Conservation (phyloP, 257 asterid species). For the Cordia subcordata region DNA sequence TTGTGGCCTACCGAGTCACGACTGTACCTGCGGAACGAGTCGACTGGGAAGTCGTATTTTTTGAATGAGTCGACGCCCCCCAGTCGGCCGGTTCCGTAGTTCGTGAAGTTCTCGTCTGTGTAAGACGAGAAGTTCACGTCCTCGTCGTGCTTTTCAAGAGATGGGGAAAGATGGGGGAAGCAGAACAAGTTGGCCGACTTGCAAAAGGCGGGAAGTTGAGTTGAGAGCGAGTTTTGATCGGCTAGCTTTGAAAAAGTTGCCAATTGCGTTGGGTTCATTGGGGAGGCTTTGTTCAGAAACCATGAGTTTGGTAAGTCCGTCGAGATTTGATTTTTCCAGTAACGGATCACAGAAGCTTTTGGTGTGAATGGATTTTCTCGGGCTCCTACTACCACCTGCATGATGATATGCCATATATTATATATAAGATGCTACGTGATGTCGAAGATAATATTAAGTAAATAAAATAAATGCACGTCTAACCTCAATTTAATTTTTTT, state of each 20-base stretch:
- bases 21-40: conserved; percentile 74
- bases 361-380: conserved; percentile 57
- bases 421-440: no score
- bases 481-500: no score
- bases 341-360: conserved; percentile 42
- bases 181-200: conserved; percentile 25
- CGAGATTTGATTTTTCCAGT: conserved; percentile 61
- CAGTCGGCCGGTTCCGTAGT: conserved; percentile 48
- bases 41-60: conserved; percentile 36
- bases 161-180: conserved; percentile 19
- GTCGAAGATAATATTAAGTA: background rate
- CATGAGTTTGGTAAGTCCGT: conserved; percentile 49
- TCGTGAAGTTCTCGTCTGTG: conserved; percentile 48
- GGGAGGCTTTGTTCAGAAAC: conserved; percentile 58
- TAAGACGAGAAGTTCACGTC: conserved; percentile 46
- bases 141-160: conserved; percentile 37
- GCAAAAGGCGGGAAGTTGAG: conserved; percentile 19
- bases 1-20: conserved; percentile 53
- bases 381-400: conserved; percentile 41
- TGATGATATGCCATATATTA: conserved; percentile 12
- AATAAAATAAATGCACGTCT: no score
- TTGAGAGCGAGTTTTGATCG: conserved; percentile 16
- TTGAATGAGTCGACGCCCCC: conserved; percentile 55
- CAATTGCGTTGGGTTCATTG: conserved; percentile 40
- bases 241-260: conserved; percentile 43